A percentile compares a stretch with the other conserved stretches of the same genome.
Evolutionary conservation across 2,329 filamentous ascomycete genomes (phyloP).

Genomic region (Ascochyta rabiei): DNA sequence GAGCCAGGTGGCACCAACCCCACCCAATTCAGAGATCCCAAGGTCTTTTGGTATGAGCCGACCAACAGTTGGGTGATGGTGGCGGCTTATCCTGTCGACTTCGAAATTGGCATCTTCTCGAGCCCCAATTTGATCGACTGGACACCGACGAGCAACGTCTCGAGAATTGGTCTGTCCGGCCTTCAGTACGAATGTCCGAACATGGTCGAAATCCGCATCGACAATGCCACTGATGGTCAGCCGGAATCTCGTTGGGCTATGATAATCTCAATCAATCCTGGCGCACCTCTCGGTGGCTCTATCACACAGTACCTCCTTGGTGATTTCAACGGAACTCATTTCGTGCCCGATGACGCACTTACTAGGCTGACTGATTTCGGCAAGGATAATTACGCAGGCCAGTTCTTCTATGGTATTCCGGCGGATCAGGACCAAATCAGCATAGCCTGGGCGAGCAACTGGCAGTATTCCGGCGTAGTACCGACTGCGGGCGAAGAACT

Average conservation of each 20-base stretch:
- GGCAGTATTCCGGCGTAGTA: slow-evolving; percentile 62
- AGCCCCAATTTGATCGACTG: slow-evolving; percentile 65
- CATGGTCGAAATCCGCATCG: slow-evolving; percentile 61
- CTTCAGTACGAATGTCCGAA: slow-evolving; percentile 70
- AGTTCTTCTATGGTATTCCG: slow-evolving; percentile 57
- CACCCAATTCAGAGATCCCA: slow-evolving; percentile 68
- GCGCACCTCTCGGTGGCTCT: slow-evolving; percentile 62
- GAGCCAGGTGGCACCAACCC: slow-evolving; percentile 52
- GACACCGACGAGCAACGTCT: slow-evolving; percentile 65
- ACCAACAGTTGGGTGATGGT: slow-evolving; percentile 47
- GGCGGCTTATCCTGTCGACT: slow-evolving; percentile 63
- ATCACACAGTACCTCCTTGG: slow-evolving; percentile 64
- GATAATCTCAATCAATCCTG: slow-evolving; percentile 62
- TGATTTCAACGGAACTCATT: slow-evolving; percentile 69
- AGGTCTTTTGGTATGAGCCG: slow-evolving; percentile 55
- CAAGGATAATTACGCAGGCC: slow-evolving; percentile 63
- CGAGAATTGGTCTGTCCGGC: slow-evolving; percentile 57
- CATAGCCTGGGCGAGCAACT: slow-evolving; percentile 65
- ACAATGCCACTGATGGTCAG: slow-evolving; percentile 33
- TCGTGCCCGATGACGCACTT: slow-evolving; percentile 52
- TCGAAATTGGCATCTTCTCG: slow-evolving; percentile 65
- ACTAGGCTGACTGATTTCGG: slow-evolving; percentile 55
- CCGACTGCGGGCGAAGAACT: slow-evolving; percentile 59
- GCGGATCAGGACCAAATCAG: slow-evolving; percentile 53
- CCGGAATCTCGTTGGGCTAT: slow-evolving; percentile 55